These are phyloP conservation scores for Xylaria multiplex DNA, from an alignment of 2,329 filamentous ascomycete species.

Conservation along the genomic window DNA sequence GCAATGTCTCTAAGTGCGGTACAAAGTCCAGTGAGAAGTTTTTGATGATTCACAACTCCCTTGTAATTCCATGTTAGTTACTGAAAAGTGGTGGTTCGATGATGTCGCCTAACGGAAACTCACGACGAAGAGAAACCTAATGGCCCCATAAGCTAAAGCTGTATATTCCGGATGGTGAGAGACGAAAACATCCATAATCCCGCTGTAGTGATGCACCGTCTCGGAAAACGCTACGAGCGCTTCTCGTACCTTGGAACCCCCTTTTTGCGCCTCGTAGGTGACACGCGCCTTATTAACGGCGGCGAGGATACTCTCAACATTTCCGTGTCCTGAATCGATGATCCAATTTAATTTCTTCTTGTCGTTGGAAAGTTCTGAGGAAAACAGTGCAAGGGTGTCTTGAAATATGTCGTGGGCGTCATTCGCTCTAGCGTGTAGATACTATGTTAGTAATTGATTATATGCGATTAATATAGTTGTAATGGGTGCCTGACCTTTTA, in stretches of 20 bases:
- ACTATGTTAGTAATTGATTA: too few relatives aligned
- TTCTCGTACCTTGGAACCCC: neutral
- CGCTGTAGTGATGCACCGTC: conserved; percentile 3
- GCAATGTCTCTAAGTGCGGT: neutral
- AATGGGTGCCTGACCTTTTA: too few relatives aligned
- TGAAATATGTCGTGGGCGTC: too few relatives aligned
- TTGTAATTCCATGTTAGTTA: neutral
- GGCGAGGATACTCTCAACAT: neutral
- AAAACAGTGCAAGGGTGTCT: neutral
- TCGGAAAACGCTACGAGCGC: neutral
- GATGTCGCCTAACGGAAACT: neutral
- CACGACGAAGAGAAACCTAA: neutral
- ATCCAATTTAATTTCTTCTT: neutral
- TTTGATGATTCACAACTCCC: conserved; percentile 9
- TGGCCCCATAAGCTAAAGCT: neutral
- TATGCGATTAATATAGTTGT: too few relatives aligned
- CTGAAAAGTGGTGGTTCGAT: neutral
- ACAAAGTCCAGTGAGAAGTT: neutral
- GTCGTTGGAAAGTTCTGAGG: neutral
- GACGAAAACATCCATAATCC: neutral
- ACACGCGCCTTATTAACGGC: neutral
- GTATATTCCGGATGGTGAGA: conserved; percentile 4
- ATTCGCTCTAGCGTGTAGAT: too few relatives aligned
- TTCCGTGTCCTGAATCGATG: neutral
- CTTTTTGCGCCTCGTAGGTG: neutral